A percentile compares a stretch with the other conserved stretches of the same genome.
phyloP scores from a whole-genome alignment of 208 protist genomes.

The Trypanosoma avium region DNA sequence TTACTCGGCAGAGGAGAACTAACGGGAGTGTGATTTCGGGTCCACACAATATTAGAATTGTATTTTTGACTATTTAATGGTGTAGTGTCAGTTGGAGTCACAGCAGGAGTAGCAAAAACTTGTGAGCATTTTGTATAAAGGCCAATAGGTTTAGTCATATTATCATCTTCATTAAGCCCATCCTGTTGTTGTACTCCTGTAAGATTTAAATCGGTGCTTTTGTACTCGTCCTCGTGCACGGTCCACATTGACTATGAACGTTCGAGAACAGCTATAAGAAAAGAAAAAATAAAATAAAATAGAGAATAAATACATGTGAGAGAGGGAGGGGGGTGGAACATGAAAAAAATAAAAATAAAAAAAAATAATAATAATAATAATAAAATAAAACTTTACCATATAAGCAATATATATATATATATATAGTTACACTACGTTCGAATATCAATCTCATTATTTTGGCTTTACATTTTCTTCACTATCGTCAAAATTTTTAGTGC shows the following conservation, averaged over 20 bases:
- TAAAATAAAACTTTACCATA: background rate
- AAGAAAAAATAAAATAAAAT: constrained; percentile 15
- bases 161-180: constrained; percentile 38
- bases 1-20: constrained; percentile 32
- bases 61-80: constrained; percentile 43
- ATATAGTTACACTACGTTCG: background rate
- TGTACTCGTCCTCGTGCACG: constrained; percentile 86
- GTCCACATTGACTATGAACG: constrained; percentile 73
- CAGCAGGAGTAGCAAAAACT: constrained; percentile 55
- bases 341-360: background rate
- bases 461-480: background rate
- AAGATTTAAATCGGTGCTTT: constrained; percentile 44
- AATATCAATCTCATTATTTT: background rate
- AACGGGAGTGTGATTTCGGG: constrained; percentile 26
- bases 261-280: constrained; percentile 56
- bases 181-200: constrained; percentile 48
- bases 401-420: background rate
- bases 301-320: constrained; percentile 4
- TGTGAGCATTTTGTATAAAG: constrained; percentile 83
- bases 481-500: background rate
- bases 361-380: background rate
- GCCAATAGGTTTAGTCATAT: constrained; percentile 29
- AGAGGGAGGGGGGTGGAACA: constrained; percentile 9
- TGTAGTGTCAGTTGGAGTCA: constrained; percentile 38
- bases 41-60: constrained; percentile 33